Evolutionary conservation across 257 asterid genomes (phyloP), one percentile per base, ranked within the genome.

Genomic region (Paraleonurus japonicus): DNA sequence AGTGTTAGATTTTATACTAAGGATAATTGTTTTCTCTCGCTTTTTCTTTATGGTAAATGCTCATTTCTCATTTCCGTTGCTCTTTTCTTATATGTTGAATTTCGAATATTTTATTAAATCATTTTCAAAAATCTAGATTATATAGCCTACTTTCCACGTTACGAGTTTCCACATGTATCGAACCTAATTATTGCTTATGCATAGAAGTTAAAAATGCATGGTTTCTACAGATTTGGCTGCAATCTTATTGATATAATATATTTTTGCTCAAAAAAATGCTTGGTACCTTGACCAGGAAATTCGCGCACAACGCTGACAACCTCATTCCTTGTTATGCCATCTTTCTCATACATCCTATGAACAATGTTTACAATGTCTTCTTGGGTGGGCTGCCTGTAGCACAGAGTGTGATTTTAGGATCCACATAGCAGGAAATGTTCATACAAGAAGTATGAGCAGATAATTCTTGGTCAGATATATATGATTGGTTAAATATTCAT

Each of bases 291-390:
- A 78, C 84, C 85, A 28, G 98, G 98, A 80, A 90, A 93, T 72
- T 87, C 82, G 20, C 76, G 76, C 59, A 90, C 97, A 26, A 93
- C 62, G 48, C 71, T 68, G 53, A 70, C 76, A 80, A 90, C 92
- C 63, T 87, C 95, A 64, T 85, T 87, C 82, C 19, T 85, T 53
- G 84, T 81, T 61, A 93, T 82, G 63, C 96, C 96, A 75, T 93
- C 97, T 85, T 90, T 93, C 90, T 83, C 87, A 30, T 93, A 93
- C 98, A 90, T 93, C 74, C 94, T 82, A 12, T 63, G 51, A 48
- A 93, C 95, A 79, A 90, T 93, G 71, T 90, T 93, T 47, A 86
- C 79, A 79, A 93, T 93, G 81, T 93, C 98, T 79, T 93, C 95
- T 65, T 82, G 85, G 48, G 96, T 93, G 37, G 98, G 98, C 79